phyloP scores from a whole-genome alignment of 1,284 basidiomycete species.

The Irpex sp. region DNA sequence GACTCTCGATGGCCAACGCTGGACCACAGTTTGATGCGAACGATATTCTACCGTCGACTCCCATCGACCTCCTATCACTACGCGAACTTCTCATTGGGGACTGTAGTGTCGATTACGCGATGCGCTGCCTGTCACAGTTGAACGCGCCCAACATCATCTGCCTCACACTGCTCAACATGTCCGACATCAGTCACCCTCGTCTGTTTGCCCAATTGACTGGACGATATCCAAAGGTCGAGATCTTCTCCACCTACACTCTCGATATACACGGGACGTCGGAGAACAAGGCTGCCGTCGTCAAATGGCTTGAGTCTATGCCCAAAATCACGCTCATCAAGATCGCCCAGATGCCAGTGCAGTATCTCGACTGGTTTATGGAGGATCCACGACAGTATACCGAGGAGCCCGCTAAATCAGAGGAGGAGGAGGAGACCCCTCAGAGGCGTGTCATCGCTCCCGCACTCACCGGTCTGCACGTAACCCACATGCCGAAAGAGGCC shows the following conservation, averaged over 20 bases:
- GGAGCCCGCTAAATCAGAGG: background rate
- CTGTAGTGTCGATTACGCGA: constrained; percentile 35
- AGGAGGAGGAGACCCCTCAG: background rate
- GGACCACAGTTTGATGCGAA: constrained; percentile 34
- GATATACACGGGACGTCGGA: constrained; percentile 36
- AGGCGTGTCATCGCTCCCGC: background rate
- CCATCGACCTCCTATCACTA: constrained; percentile 43
- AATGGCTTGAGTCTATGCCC: constrained; percentile 52
- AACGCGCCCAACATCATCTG: constrained; percentile 33
- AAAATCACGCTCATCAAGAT: constrained; percentile 45
- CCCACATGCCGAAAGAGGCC: background rate
- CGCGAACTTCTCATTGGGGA: constrained; percentile 51
- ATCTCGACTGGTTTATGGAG: constrained; percentile 42
- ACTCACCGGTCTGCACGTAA: background rate
- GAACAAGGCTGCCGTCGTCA: constrained; percentile 19
- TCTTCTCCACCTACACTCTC: constrained; percentile 49
- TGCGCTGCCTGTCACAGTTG: constrained; percentile 31
- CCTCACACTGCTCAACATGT: constrained; percentile 49
- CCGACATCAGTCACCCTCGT: constrained; percentile 42
- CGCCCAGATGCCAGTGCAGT: constrained; percentile 32
- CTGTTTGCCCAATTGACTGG: constrained; percentile 41
- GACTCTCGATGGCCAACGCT: constrained; percentile 54
- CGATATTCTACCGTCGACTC: constrained; percentile 12
- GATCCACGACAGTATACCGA: constrained; percentile 21
- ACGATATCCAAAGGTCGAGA: constrained; percentile 40